Base-by-base conservation (phyloP, 2,329 filamentous ascomycete genomes). In the Basipetospora sp. region DNA sequence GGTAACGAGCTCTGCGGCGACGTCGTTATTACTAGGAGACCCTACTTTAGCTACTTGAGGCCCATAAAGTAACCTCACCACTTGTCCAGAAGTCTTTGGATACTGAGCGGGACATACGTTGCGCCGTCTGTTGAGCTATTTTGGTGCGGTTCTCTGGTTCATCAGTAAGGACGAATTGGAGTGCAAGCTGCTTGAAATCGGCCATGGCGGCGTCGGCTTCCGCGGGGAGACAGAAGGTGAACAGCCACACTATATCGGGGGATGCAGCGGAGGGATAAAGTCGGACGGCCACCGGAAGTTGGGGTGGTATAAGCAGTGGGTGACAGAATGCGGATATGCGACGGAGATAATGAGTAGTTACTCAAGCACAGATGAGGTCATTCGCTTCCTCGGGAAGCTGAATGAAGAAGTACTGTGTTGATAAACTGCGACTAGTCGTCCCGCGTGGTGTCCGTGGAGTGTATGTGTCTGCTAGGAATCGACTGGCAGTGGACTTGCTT, bases 141-240 rank as follows among this genome's bases (percentile, higher is more conserved):
- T 44, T 50, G 13, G 48, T 53, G 43, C 60, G 55, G 40, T 53
- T 55, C 27, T 54, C 51, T 40, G 61, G 58, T 41, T 67, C 58
- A 38, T 71, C 67, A 8, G 64, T 57, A 29, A 72, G 63, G 41
- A 72, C 67, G 50, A 66, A 72, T 44, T 69, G 61, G 38, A 71
- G 54, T 25, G 68, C 68, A 44, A 69, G 60, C 45, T 69, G 64
- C 44, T 63, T 60, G 45, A 71, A 63, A 48, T 59, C 60, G 36
- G 64, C 60, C 68, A 71, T 71, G 47, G 17, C 48, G 39, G 15
- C 14, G 22, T 6, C 11, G 6, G 22, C 22, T 25, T 6, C 11
- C 6, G 11, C 22, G 11, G 22, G 22, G 11, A 25, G 6, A 25
- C 27, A 17, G 5, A 17, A 19, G 15, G 16, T 5, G 11, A 13